Percentiles rank a stretch among this genome's conserved stretches.
Conservation (phyloP, 805 yeast genomes). For the Brettanomyces sp. region DNA sequence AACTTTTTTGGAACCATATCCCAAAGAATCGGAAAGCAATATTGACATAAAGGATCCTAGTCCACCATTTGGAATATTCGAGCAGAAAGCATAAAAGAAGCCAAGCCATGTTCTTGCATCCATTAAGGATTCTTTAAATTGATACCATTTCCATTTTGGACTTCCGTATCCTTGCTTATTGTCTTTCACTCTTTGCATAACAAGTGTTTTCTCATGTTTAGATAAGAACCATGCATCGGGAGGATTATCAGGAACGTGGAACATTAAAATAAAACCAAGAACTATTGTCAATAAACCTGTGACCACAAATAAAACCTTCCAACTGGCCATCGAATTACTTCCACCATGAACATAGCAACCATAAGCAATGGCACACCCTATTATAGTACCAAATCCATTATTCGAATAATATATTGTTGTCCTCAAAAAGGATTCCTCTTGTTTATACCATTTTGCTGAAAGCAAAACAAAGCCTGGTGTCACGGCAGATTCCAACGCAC, state of each 20-base stretch:
- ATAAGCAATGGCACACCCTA: slow-evolving; percentile 48
- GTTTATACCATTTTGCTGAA: slow-evolving; percentile 21
- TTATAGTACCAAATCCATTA: slow-evolving; percentile 36
- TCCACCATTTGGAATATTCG: slow-evolving; percentile 52
- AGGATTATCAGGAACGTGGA: slow-evolving; percentile 47
- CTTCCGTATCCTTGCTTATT: slow-evolving; percentile 57
- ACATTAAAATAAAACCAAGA: slow-evolving; percentile 35
- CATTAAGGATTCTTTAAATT: slow-evolving; percentile 41
- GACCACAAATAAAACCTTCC: slow-evolving; percentile 54
- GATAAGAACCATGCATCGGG: slow-evolving; percentile 38
- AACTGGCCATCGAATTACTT: slow-evolving; percentile 29
- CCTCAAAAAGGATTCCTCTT: slow-evolving; percentile 20
- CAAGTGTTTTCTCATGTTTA: slow-evolving; percentile 36
- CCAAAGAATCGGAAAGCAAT: slow-evolving; percentile 29
- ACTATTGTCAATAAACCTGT: slow-evolving; percentile 51
- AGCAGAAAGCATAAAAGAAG: slow-evolving; percentile 33
- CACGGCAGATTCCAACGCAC: slow-evolving; percentile 27
- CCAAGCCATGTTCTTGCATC: slow-evolving; percentile 44
- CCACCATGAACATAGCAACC: slow-evolving; percentile 21
- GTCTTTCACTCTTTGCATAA: slow-evolving; percentile 45
- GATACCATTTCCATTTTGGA: slow-evolving; percentile 43
- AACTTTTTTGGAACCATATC: slow-evolving; percentile 13
- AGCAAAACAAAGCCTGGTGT: slow-evolving; percentile 26
- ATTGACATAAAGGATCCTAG: slow-evolving; percentile 39
- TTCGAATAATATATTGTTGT: slow-evolving; percentile 17